Evolutionary conservation across 768 basidiomycete species (phyloP), one percentile per base, ranked within the genome.

Genomic region (Tulasnella calospora): DNA sequence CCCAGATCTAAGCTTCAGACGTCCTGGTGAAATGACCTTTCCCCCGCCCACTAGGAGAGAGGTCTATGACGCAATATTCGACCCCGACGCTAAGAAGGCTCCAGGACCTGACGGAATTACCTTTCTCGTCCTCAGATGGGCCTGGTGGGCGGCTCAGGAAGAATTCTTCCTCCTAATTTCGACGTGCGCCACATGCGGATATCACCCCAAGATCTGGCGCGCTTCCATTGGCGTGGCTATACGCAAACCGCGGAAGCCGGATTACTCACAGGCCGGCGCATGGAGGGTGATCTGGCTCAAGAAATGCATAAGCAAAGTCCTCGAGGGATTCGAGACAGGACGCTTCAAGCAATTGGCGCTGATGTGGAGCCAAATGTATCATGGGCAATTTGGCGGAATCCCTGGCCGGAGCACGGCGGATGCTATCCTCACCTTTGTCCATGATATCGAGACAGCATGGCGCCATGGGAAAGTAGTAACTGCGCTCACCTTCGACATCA

Each of bases 181-280:
- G 17, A 41, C 41, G 6, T 41, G 41, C 13, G 41, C 41, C 41
- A 41, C 41, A 6, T 41, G 41, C 41, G 13, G 41, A 41, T 41
- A 41, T 41, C 41, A 41, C 41, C 41, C 41, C 6, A 41, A 13
- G 13, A 13, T 33, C 17, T 78, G 21, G 78, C 83, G 41, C 41
- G 6, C 41, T 40, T 55, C 79, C 44, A 79, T 79, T 19, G 27
- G 47, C 23, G 72, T 73, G 9, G 47, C 71, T 1, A 80, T 86
- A 0, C 75, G 80, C 8, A 87, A 87, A 82, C 84, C 84, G 0
- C 80, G 82, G 38, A 87, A 87, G 77, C 82, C 83, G 0, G 83
- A 86, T 81, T 86, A 86, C 80, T 82, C 83, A 0, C 80, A 74
- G 41, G 41, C 41, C 6, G 13, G 41, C 13, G 41, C 41, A 41